These are phyloP conservation scores for Plasmodium inui DNA, from an alignment of 169 alveolate species.

Conservation along the genomic window DNA sequence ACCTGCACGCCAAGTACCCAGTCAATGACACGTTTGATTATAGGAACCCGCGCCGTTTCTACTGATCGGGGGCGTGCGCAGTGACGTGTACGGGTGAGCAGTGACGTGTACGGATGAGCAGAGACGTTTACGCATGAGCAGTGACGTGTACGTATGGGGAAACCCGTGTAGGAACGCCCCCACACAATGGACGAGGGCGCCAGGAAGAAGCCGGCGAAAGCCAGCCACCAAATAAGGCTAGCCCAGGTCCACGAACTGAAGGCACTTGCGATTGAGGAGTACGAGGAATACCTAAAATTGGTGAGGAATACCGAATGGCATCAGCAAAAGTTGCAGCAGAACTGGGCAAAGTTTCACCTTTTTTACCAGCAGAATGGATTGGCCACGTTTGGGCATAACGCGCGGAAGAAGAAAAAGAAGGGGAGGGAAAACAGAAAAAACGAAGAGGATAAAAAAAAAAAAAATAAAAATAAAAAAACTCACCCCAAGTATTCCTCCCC, in stretches of 20 bases:
- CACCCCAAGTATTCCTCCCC: neutral
- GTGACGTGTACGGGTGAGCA: neutral
- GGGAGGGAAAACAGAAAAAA: neutral
- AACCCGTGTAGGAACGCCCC: neutral
- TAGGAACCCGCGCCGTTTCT: constrained; percentile 49
- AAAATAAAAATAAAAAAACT: neutral
- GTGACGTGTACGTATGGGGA: neutral
- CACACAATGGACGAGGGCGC: neutral
- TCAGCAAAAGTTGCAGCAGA: constrained; percentile 26
- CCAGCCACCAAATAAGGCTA: constrained; percentile 22
- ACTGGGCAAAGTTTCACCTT: constrained; percentile 63
- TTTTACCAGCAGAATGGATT: constrained; percentile 32
- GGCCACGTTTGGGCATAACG: neutral
- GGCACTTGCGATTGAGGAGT: constrained; percentile 31
- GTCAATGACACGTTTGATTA: constrained; percentile 38
- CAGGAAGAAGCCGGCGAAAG: constrained; percentile 2
- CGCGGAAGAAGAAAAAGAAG: neutral
- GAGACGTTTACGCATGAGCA: neutral
- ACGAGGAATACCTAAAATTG: constrained; percentile 54
- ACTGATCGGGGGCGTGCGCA: neutral
- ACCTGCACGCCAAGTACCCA: constrained; percentile 46
- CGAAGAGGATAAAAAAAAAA: constrained; percentile 7
- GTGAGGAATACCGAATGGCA: constrained; percentile 28
- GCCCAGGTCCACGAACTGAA: constrained; percentile 27
- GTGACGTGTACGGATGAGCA: neutral